Evolutionary conservation across 352 stramenopile genomes (phyloP).

Genomic region (Pythium dissotocum): DNA sequence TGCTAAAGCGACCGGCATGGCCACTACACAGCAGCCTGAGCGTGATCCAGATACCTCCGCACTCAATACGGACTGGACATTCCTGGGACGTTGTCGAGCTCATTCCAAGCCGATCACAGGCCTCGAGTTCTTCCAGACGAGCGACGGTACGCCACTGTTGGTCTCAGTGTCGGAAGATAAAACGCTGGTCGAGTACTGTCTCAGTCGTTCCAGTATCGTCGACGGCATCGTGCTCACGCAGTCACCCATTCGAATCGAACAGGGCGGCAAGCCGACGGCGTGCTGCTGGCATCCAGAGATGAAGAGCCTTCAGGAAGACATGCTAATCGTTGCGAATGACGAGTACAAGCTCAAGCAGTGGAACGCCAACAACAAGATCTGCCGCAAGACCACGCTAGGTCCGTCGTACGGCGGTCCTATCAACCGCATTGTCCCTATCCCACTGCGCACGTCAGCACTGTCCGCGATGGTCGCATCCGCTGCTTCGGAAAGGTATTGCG

Average conservation of each 20-base stretch:
- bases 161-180: slow-evolving; percentile 88
- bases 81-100: slow-evolving; percentile 75
- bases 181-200: slow-evolving; percentile 89
- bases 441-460: slow-evolving; percentile 25
- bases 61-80: slow-evolving; percentile 65
- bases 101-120: slow-evolving; percentile 87
- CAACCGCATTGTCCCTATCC: slow-evolving; percentile 75
- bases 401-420: slow-evolving; percentile 91
- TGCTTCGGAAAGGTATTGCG: slow-evolving; percentile 65
- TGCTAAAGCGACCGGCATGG: slow-evolving; percentile 36
- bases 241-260: slow-evolving; percentile 76
- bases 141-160: slow-evolving; percentile 73
- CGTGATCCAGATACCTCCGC: neutral
- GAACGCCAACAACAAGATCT: slow-evolving; percentile 91
- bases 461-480: slow-evolving; percentile 23
- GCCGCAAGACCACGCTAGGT: slow-evolving; percentile 87
- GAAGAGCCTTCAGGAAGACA: slow-evolving; percentile 79
- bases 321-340: slow-evolving; percentile 88
- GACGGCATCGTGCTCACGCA: slow-evolving; percentile 85
- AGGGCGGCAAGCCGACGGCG: slow-evolving; percentile 80
- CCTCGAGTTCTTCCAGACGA: slow-evolving; percentile 81
- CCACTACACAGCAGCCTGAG: slow-evolving; percentile 1
- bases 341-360: slow-evolving; percentile 95
- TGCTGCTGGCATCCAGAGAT: slow-evolving; percentile 91
- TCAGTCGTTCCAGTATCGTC: slow-evolving; percentile 78